Base-by-base conservation (phyloP, 148 eudicot genomes). In the Nepenthes mirabilis region DNA sequence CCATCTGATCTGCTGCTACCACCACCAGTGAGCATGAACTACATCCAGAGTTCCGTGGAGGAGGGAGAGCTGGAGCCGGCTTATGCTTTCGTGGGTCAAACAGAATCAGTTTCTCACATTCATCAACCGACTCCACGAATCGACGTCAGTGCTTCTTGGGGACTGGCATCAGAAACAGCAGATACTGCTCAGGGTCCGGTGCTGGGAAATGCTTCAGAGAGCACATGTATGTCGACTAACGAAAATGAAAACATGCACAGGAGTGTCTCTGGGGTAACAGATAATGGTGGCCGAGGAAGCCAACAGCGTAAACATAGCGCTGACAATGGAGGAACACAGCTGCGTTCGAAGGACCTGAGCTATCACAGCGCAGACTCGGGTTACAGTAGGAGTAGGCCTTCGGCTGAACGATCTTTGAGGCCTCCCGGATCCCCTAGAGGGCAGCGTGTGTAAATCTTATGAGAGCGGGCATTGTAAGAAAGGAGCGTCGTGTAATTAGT, bases 391-490 rank as follows among this genome's bases (percentile, higher is more conserved):
- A 40, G 45, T 40, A 40, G 45, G 45, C 45, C 45, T 40, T 40
- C 45, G 8, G 0, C 0, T 36, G 79, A 71, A 14, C 57, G 55
- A 11, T 50, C 63, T 2, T 54, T 62, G 1, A 60, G 71, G 40
- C 6, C 59, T 11, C 43, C 63, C 11, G 37, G 63, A 34, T 50
- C 49, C 52, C 34, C 55, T 3, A 58, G 43, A 37, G 75, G 59
- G 52, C 77, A 63, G 60, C 62, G 56, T 33, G 47, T 82, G 91
- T 71, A 69, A 55, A 12, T 83, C 47, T 70, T 66, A 72, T 65
- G 67, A 58, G 57, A 59, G 53, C 34, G 86, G 83, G 34, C 73
- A 79, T 47, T 85, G 88, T 73, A 68, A 34, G 59, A 84, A 85
- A 61, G 91, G 88, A 14, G 63, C 71, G 48, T 6, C 65, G 1